These are phyloP conservation scores for Poronia punctata DNA, from an alignment of 495 filamentous ascomycete species.

Conservation along the genomic window DNA sequence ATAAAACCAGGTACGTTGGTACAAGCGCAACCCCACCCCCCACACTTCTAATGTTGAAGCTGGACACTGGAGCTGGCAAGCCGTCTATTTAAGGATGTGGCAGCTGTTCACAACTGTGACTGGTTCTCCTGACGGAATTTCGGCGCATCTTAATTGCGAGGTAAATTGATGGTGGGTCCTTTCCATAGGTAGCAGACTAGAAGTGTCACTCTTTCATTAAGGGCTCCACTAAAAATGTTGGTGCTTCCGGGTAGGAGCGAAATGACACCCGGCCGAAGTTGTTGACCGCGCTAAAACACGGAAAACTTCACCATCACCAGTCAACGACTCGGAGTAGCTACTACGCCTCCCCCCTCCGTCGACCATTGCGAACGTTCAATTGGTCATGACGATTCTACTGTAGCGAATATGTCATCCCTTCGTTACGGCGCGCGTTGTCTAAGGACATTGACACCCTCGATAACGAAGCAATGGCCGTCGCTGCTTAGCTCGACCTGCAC, in stretches of 20 bases:
- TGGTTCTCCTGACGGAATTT: background rate
- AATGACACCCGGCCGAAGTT: no score
- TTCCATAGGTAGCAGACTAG: background rate
- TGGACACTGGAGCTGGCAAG: no score
- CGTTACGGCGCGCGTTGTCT: slow-evolving; percentile 23
- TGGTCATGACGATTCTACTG: slow-evolving; percentile 23
- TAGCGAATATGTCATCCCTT: slow-evolving; percentile 24
- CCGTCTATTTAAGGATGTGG: no score
- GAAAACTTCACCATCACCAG: slow-evolving; percentile 1
- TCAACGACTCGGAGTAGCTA: slow-evolving; percentile 1
- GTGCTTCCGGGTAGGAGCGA: background rate
- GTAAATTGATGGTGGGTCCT: background rate
- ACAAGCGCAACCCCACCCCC: no score
- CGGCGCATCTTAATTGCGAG: slow-evolving; percentile 13
- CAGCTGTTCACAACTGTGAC: background rate
- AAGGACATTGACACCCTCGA: slow-evolving; percentile 15
- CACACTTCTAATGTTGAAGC: no score
- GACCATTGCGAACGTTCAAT: background rate
- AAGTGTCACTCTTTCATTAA: no score
- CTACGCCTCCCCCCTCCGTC: background rate
- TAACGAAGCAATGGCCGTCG: slow-evolving; percentile 13
- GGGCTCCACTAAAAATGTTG: background rate
- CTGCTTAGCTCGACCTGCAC: slow-evolving; percentile 7
- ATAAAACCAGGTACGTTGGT: no score
- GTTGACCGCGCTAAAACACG: background rate